Conservation (phyloP, 495 filamentous ascomycete species). For the Podospora comata region DNA sequence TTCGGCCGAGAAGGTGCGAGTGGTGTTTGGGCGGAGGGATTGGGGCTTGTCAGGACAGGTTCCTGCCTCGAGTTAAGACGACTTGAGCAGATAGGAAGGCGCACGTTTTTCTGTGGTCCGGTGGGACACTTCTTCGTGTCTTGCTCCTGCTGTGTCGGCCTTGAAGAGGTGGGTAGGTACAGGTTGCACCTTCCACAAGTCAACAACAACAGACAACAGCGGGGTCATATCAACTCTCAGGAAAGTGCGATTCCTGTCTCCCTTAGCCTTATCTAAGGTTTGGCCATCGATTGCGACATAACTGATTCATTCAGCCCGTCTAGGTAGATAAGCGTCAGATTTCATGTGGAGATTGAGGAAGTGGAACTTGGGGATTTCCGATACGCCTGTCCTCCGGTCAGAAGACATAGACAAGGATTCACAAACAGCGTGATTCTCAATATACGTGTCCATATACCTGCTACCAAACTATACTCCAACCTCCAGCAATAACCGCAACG, state of each 20-base stretch:
- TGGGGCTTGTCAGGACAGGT: background rate
- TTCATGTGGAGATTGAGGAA: too few species aligned
- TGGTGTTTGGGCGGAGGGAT: background rate
- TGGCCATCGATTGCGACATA: background rate
- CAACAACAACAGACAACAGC: background rate
- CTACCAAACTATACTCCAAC: too few species aligned
- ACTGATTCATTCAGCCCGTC: background rate
- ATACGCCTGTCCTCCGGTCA: too few species aligned
- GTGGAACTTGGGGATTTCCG: too few species aligned
- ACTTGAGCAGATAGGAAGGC: background rate
- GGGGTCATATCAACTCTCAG: background rate
- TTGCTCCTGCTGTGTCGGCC: background rate
- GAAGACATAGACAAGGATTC: too few species aligned
- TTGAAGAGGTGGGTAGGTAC: background rate
- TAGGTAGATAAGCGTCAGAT: too few species aligned
- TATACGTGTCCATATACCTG: too few species aligned
- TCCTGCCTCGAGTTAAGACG: background rate
- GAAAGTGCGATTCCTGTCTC: background rate
- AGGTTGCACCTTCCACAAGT: background rate
- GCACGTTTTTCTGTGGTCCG: background rate
- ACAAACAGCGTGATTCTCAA: too few species aligned
- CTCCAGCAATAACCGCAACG: too few species aligned
- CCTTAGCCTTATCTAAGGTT: background rate
- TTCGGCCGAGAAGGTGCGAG: background rate
- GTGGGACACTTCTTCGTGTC: background rate